Base-by-base conservation (phyloP, 2,329 filamentous ascomycete species). In the Ceratocystis alfenasii region DNA sequence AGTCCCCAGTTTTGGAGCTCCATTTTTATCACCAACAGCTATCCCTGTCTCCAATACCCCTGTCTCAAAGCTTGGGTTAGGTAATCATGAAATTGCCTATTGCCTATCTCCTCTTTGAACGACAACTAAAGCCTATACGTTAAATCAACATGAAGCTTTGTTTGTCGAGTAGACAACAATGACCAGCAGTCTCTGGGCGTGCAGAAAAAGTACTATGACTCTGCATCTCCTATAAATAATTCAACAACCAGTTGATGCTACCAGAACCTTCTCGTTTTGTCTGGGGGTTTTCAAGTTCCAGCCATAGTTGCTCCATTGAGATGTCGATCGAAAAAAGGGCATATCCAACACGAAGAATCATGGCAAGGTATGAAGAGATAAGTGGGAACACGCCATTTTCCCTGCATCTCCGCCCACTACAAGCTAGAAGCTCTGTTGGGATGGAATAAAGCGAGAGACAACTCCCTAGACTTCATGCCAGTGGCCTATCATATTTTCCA, bases 21-120 rank as follows among this genome's bases (percentile, higher is more conserved):
- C 36, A 57, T 20, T 25, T 59, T 46, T 30, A 41, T 63, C 25
- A 15, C 3, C 5, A 17, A 5, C 20, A 64, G 46, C 62, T 53
- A 33, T 20, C 46, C 46, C 28, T 55, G 62, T 10, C 30, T 4
- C 28, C 5, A 33, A 8, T 2, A 62, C 28, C 50, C 63, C 41
- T 60, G 63, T 33, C 33, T 48, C 15, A 33, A 45, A 62, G 60
- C 66, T 65, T 60, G 63, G 63, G 36, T 67, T 65, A 36, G 48
- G 61, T 64, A 50, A 66, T 48, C 59, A 36, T 53, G 61, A 53
- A 50, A 66, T 48, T 50, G 22, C 22, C 22, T 22, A 22, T 22
- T 22, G 46, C 25, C 64, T 63, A 65, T 44, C 63, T 67, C 63
- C 66, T 65, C 66, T 65, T 63, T 65, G 28, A 61, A 67, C 63